Evolutionary conservation across 495 filamentous ascomycete species (phyloP), one percentile per base, ranked within the genome.

Genomic region (Podospora sp.): DNA sequence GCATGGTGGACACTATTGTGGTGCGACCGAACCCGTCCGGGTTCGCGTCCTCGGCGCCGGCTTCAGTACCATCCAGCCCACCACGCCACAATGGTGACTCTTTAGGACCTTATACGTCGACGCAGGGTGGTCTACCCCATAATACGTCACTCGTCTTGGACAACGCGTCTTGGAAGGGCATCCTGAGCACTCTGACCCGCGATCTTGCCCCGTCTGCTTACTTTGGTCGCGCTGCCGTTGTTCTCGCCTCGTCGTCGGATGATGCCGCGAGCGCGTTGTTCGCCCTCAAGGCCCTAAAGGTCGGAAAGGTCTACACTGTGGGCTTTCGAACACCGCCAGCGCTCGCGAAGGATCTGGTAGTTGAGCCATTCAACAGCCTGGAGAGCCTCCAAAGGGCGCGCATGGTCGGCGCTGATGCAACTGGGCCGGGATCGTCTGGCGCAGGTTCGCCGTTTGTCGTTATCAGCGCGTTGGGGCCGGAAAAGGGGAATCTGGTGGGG

Each of bases 151-250:
- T 93, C 35, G 75, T 93, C 20, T 89, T 92, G 56, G 90, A 94
- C 69, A 95, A 94, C 62, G 87, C 91, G 27, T 88, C 86, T 3
- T 94, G 91, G 91, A 92, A 92, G 71, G 91, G 91, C 9, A 93
- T 95, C 59, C 83, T 91, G 33, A 90, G 89, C 33, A 93, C 91
- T 0, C 79, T 95, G 40, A 93, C 88, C 2, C 86, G 90, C 12
- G 91, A 94, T 69, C 89, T 93, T 69, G 90, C 92, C 0, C 91
- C 91, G 0, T 92, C 90, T 6, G 91, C 92, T 0, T 95, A 93
- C 75, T 84, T 83, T 46, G 87, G 86, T 25, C 86, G 91, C 22
- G 87, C 91, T 9, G 92, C 91, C 2, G 87, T 95, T 35, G 84
- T 95, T 20, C 76, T 94, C 3, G 88, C 90, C 18, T 85, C 82